A percentile compares a stretch with the other conserved stretches of the same genome.
phyloP scores from a whole-genome alignment of 2,329 filamentous ascomycete genomes.

The Thyridium curvatum region DNA sequence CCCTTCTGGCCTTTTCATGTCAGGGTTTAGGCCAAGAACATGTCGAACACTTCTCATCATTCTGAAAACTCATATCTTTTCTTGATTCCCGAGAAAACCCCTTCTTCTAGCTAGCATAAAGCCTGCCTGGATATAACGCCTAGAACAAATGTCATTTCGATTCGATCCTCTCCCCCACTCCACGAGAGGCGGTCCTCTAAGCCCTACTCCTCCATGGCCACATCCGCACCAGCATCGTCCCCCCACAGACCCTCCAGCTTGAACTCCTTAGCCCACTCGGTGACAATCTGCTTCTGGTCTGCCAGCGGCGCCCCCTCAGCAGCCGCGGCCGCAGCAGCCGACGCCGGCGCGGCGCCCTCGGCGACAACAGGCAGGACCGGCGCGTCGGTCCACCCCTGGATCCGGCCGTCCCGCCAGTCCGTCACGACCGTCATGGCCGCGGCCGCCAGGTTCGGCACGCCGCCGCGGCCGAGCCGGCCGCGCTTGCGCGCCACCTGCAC shows the following conservation, averaged over 20 bases:
- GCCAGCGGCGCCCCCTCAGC: slow-evolving; percentile 40
- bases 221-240: slow-evolving; percentile 44
- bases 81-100: no score
- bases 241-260: slow-evolving; percentile 91
- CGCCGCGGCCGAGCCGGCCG: slow-evolving; percentile 80
- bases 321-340: slow-evolving; percentile 23
- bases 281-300: slow-evolving; percentile 82
- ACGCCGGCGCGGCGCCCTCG: slow-evolving; percentile 16
- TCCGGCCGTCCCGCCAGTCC: slow-evolving; percentile 94
- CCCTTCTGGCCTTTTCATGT: no score
- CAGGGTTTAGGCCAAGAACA: no score
- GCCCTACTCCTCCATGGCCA: slow-evolving; percentile 42
- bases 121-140: slow-evolving; percentile 1
- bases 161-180: background rate
- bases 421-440: slow-evolving; percentile 90
- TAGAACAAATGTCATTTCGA: slow-evolving; percentile 5
- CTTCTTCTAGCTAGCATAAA: background rate
- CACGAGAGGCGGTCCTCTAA: background rate
- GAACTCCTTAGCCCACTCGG: slow-evolving; percentile 91
- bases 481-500: slow-evolving; percentile 93
- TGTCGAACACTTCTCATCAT: no score
- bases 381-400: slow-evolving; percentile 85
- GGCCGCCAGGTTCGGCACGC: slow-evolving; percentile 79
- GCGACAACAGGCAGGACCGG: slow-evolving; percentile 59
- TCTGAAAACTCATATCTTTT: no score